Conservation (phyloP, 2,329 filamentous ascomycete genomes). For the Lasiodiplodia theobromae region DNA sequence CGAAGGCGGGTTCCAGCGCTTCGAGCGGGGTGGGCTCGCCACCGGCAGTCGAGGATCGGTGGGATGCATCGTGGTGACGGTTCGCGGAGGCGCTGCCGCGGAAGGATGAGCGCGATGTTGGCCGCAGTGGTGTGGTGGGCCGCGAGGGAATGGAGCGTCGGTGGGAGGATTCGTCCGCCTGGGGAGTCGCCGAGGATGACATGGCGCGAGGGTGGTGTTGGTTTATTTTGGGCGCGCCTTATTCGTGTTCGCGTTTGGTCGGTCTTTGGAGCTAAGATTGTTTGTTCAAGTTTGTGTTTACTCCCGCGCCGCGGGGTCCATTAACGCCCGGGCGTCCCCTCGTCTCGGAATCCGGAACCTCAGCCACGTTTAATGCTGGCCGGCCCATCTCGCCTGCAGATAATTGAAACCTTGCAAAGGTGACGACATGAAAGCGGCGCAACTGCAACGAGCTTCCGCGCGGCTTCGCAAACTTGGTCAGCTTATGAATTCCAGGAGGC, state of each 20-base stretch:
- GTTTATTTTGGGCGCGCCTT: neutral
- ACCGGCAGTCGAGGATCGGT: constrained; percentile 52
- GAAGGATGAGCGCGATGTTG: constrained; percentile 87
- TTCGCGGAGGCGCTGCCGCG: constrained; percentile 66
- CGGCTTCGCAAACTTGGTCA: neutral
- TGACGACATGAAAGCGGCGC: neutral
- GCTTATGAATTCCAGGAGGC: neutral
- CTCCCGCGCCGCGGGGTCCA: neutral
- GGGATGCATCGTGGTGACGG: constrained; percentile 36
- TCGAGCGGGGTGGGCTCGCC: constrained; percentile 73
- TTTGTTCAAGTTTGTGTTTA: neutral
- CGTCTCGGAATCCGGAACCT: constrained; percentile 19
- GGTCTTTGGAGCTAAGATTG: no score
- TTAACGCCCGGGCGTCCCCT: constrained; percentile 1
- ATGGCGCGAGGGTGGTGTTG: constrained; percentile 28
- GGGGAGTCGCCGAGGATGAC: constrained; percentile 35
- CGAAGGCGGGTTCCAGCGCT: constrained; percentile 85
- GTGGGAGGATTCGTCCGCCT: constrained; percentile 2
- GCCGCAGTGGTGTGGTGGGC: constrained; percentile 89
- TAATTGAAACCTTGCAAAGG: neutral
- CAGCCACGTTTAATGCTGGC: constrained; percentile 8
- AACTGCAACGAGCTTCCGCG: neutral
- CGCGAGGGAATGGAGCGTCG: constrained; percentile 68
- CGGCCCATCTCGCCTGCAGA: neutral
- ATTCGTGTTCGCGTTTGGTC: neutral